Conservation (phyloP, 306 rosid genomes). For the Pterocarpus macrocarpus region DNA sequence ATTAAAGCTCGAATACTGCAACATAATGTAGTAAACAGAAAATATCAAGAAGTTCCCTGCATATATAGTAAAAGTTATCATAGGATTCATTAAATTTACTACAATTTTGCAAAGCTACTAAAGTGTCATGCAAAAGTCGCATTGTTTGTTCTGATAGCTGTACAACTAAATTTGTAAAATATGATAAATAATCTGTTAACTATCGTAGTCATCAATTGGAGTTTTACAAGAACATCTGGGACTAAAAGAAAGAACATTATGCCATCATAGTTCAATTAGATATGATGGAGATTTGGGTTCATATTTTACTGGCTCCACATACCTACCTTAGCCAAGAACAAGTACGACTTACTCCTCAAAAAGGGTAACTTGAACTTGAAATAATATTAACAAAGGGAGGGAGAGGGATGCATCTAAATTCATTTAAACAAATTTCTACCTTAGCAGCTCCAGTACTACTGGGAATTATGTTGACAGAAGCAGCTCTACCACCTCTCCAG, state of each 20-base stretch:
- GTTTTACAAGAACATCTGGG: no score
- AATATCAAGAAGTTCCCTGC: neutral
- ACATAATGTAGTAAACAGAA: neutral
- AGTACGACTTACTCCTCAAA: no score
- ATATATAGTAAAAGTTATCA: neutral
- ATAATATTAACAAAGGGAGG: neutral
- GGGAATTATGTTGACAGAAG: slow-evolving; percentile 83
- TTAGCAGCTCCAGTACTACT: slow-evolving; percentile 90
- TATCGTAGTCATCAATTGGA: no score
- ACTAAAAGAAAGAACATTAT: no score
- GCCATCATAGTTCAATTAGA: no score
- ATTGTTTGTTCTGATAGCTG: neutral
- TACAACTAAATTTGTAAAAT: neutral
- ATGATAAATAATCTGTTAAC: no score
- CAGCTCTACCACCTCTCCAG: slow-evolving; percentile 91
- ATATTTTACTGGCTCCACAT: no score
- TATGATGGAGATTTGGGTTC: no score
- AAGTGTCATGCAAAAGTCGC: neutral
- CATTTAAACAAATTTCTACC: slow-evolving; percentile 47
- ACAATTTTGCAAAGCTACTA: neutral
- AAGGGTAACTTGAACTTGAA: no score
- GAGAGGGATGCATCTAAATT: neutral
- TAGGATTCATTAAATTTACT: neutral
- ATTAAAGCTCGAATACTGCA: neutral
- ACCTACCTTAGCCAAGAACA: no score